Base-by-base conservation (phyloP, 305 asterid genomes). In the Fraxinus sp. region DNA sequence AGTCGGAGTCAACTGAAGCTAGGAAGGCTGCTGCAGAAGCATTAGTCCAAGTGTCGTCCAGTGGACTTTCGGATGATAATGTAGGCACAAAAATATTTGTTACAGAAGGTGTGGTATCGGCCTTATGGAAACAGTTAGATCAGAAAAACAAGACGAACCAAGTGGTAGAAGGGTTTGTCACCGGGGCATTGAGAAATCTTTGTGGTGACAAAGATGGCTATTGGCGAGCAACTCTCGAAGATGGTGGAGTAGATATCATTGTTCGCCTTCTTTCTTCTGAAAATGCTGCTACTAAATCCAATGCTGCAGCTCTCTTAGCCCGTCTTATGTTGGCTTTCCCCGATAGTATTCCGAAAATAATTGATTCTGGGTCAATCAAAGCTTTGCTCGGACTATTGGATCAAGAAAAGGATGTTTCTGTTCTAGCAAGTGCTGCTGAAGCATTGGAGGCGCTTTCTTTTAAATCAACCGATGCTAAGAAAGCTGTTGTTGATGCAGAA, bases 1-100 rank as follows among this genome's bases (percentile, higher is more conserved):
- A 92, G 82, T 94, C 96, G 13, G 92, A 89, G 79, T 89, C 89
- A 71, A 85, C 82, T 55, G 99, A 94, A 82, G 92, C 93, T 79
- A 89, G 94, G 87, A 95, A 92, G 88, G 96, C 92, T 79, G 97
- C 99, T 83, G 97, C 99, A 64, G 98, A 93, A 86, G 95, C 97
- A 75, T 77, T 95, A 84, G 87, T 85, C 84, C 91, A 90, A 32
- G 93, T 93, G 49, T 93, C 98, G 26, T 86, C 94, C 0, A 90
- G 89, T 84, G 97, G 94, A 49, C 91, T 92, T 82, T 91, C 93
- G 26, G 92, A 94, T 77, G 98, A 93, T 87, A 93, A 87, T 35
- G 94, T 92, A 55, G 99, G 99, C 86, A 89, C 90, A 89, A 88
- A 92, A 83, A 92, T 95, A 86, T 95, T 93, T 83, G 91, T 92